A percentile compares a stretch with the other conserved stretches of the same genome.
Conservation (phyloP, 2,329 filamentous ascomycete species). For the Ilyonectria mors-panacis region DNA sequence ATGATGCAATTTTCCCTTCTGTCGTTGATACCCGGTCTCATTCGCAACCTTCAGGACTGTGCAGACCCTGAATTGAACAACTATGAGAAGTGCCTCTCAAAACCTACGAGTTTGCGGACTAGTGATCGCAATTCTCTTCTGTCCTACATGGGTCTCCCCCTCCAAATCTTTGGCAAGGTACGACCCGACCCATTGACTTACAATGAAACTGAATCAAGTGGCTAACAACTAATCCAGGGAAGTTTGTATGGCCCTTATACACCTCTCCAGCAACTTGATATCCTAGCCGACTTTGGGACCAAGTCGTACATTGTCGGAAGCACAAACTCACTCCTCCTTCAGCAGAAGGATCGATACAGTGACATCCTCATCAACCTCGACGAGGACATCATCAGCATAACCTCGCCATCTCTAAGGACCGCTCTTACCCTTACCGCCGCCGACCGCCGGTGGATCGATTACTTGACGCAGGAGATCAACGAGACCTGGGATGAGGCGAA, state of each 20-base stretch:
- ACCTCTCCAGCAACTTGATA: constrained; percentile 93
- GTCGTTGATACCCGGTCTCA: constrained; percentile 92
- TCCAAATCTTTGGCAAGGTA: constrained; percentile 96
- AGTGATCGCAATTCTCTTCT: constrained; percentile 93
- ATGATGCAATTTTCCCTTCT: constrained; percentile 99
- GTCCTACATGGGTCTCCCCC: constrained; percentile 92
- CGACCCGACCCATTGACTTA: neutral
- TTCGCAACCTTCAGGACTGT: constrained; percentile 93
- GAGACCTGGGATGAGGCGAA: constrained; percentile 97
- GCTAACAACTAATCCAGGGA: constrained; percentile 67
- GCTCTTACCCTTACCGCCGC: constrained; percentile 86
- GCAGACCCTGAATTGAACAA: constrained; percentile 93
- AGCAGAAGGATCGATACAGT: constrained; percentile 95
- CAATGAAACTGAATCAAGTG: neutral
- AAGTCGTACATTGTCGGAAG: constrained; percentile 98
- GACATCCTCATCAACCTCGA: constrained; percentile 98
- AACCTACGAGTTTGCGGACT: constrained; percentile 88
- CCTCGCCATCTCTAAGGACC: constrained; percentile 81
- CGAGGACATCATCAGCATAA: constrained; percentile 87
- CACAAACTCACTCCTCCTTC: constrained; percentile 92
- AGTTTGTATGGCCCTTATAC: constrained; percentile 98
- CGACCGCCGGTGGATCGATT: constrained; percentile 97
- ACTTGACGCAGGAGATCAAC: constrained; percentile 91
- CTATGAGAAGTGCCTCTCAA: constrained; percentile 81
- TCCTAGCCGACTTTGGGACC: constrained; percentile 92